Base-by-base conservation (phyloP, 1,139 yeast species). In the Yamadazyma kanchanaburiensis region DNA sequence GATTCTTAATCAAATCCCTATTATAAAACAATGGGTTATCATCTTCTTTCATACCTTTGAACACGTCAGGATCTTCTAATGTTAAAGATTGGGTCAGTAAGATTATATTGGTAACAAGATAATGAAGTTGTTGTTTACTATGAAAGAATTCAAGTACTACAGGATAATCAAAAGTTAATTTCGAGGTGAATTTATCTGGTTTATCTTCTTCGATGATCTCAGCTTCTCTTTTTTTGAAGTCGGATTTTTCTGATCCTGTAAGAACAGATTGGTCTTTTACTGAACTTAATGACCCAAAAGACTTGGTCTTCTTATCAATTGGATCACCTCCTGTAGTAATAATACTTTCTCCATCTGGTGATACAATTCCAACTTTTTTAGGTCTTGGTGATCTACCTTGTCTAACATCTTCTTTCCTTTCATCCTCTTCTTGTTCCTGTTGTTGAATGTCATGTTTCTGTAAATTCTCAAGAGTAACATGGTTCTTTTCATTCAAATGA, bases 21-120 rank as follows among this genome's bases (percentile, higher is more conserved):
- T 63, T 59, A 34, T 70, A 70, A 30, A 65, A 53, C 34, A 67
- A 46, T 12, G 71, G 62, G 15, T 33, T 32, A 24, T 73, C 74
- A 23, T 78, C 83, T 22, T 78, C 80, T 39, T 66, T 67, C 55
- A 81, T 64, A 0, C 84, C 74, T 32, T 69, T 65, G 54, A 83
- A 83, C 2, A 79, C 81, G 35, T 80, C 86, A 1, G 89, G 86
- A 46, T 84, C 94, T 21, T 71, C 75, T 11, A 83, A 61, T 0
- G 94, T 81, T 12, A 84, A 60, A 4, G 79, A 70, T 46, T 85
- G 94, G 0, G 86, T 70, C 16, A 81, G 75, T 70, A 83, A 72
- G 16, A 84, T 66, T 11, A 86, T 64, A 17, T 72, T 71, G 6
- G 79, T 64, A 24, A 82, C 63, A 5, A 71, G 57, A 42, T 83